These are phyloP conservation scores for Torrubiella hemipterigena DNA, from an alignment of 2,329 filamentous ascomycete species.

Conservation along the genomic window DNA sequence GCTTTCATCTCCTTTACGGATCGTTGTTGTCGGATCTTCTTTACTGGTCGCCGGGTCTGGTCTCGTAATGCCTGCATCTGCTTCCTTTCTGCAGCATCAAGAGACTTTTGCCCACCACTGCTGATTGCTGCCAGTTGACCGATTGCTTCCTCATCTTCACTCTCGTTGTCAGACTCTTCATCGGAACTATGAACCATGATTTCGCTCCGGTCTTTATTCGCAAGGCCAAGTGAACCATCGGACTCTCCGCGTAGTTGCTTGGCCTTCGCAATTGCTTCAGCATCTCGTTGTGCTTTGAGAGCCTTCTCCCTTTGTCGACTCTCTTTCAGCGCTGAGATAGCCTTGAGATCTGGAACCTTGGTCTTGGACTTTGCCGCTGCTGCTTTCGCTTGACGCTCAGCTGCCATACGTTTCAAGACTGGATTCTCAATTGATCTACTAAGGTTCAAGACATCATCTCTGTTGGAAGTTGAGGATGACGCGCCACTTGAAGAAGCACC, in stretches of 20 bases:
- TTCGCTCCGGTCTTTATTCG: slow-evolving; percentile 74
- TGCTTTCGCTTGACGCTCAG: slow-evolving; percentile 16
- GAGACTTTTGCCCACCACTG: slow-evolving; percentile 32
- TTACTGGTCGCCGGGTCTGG: slow-evolving; percentile 59
- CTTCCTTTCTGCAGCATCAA: slow-evolving; percentile 33
- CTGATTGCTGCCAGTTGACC: slow-evolving; percentile 33
- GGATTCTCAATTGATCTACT: slow-evolving; percentile 34
- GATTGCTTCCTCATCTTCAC: slow-evolving; percentile 47
- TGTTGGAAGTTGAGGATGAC: slow-evolving; percentile 21
- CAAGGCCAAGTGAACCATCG: slow-evolving; percentile 54
- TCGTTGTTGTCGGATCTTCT: slow-evolving; percentile 68
- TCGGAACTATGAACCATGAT: slow-evolving; percentile 86
- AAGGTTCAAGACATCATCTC: slow-evolving; percentile 34
- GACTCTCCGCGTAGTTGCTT: slow-evolving; percentile 31
- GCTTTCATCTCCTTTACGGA: slow-evolving; percentile 91
- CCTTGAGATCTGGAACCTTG: slow-evolving; percentile 20
- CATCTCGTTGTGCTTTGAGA: slow-evolving; percentile 60
- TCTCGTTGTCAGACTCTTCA: slow-evolving; percentile 58
- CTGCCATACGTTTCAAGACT: slow-evolving; percentile 32
- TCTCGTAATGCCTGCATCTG: slow-evolving; percentile 37
- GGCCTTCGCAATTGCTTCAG: slow-evolving; percentile 57
- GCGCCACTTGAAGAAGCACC: slow-evolving; percentile 15
- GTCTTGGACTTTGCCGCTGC: slow-evolving; percentile 12
- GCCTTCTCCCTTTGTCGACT: slow-evolving; percentile 65
- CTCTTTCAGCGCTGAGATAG: slow-evolving; percentile 45